Percentiles rank a stretch among this genome's conserved stretches.
Conservation (phyloP, 2,329 filamentous ascomycete species). For the Dothidotthia symphoricarpi region DNA sequence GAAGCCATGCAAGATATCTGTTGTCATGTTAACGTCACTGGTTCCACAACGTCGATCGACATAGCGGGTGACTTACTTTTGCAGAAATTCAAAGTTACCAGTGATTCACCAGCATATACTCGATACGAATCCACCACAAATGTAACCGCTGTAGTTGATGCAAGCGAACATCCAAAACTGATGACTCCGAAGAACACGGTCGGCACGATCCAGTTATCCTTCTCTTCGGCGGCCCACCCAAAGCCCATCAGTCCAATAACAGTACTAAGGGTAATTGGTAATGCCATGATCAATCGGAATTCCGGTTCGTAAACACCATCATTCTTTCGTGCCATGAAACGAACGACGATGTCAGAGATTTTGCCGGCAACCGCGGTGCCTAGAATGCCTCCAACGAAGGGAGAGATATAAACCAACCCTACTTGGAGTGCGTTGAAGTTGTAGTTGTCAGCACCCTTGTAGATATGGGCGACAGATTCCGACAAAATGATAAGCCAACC, state of each 20-base stretch:
- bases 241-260: slow-evolving; percentile 89
- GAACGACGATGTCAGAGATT: slow-evolving; percentile 81
- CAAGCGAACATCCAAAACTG: slow-evolving; percentile 87
- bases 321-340: slow-evolving; percentile 77
- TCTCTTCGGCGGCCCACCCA: slow-evolving; percentile 81
- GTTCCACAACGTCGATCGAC: too few relatives aligned
- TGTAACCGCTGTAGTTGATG: slow-evolving; percentile 87
- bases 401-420: slow-evolving; percentile 84
- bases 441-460: slow-evolving; percentile 66
- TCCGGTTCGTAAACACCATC: slow-evolving; percentile 95
- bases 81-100: slow-evolving; percentile 90
- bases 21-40: slow-evolving; percentile 6
- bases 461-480: slow-evolving; percentile 80
- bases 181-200: slow-evolving; percentile 91
- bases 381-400: slow-evolving; percentile 70
- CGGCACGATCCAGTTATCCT: slow-evolving; percentile 83
- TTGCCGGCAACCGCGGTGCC: slow-evolving; percentile 91
- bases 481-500: slow-evolving; percentile 96
- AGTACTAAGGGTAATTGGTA: slow-evolving; percentile 75
- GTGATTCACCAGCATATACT: slow-evolving; percentile 87
- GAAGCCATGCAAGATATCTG: slow-evolving; percentile 80
- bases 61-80: slow-evolving; percentile 60
- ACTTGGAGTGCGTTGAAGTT: slow-evolving; percentile 78
- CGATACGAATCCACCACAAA: slow-evolving; percentile 93
- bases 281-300: slow-evolving; percentile 65